Evolutionary conservation across 257 asterid genomes (phyloP).

Genomic region (Capsicum rhomboideum): DNA sequence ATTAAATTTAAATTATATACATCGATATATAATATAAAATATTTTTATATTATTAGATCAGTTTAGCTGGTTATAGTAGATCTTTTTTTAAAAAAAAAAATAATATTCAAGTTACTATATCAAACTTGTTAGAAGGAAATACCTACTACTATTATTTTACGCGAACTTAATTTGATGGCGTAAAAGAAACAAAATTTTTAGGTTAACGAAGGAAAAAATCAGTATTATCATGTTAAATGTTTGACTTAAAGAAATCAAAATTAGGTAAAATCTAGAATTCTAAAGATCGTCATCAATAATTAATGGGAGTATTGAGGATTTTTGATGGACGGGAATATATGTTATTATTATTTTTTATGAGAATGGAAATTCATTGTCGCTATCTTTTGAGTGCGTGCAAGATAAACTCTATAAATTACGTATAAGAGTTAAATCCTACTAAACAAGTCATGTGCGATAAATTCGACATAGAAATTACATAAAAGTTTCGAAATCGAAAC

Average conservation of each 20-base stretch:
- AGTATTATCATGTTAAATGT: too few relatives aligned
- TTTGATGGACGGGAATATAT: too few relatives aligned
- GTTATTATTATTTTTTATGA: too few relatives aligned
- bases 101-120: not conserved
- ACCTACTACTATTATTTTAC: not conserved
- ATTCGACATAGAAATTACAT: not conserved
- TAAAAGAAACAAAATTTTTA: not conserved
- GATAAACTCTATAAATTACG: not conserved
- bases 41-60: not conserved
- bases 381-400: too few relatives aligned
- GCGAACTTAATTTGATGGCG: not conserved
- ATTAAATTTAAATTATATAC: not conserved
- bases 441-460: rapidly evolving
- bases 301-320: too few relatives aligned
- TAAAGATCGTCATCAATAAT: not conserved
- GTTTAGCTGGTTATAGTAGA: not conserved
- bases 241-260: too few relatives aligned
- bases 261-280: not conserved
- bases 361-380: too few relatives aligned
- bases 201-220: not conserved
- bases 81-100: too few relatives aligned
- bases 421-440: not conserved
- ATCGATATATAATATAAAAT: rapidly evolving
- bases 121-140: not conserved
- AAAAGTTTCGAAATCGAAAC: not conserved